These are phyloP conservation scores for Ceratocystiopsis minuta DNA, from an alignment of 2,329 filamentous ascomycete genomes.

Conservation along the genomic window DNA sequence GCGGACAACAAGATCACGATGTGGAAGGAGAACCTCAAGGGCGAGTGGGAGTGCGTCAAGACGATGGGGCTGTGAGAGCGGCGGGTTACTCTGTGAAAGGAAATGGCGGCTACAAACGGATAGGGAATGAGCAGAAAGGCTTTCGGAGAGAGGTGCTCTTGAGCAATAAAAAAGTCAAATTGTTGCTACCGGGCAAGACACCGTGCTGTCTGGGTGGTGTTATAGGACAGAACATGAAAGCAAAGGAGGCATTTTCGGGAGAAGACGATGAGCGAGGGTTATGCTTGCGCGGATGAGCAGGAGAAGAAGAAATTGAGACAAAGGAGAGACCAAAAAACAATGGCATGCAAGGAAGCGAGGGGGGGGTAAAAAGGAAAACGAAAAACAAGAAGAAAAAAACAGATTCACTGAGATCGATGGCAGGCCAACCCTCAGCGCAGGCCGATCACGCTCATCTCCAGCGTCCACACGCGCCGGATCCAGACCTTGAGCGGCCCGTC, in stretches of 20 bases:
- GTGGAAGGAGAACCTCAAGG: slow-evolving; percentile 96
- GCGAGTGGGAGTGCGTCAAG: slow-evolving; percentile 95
- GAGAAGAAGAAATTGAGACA: neutral
- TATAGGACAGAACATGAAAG: too few relatives aligned
- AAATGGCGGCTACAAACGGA: too few relatives aligned
- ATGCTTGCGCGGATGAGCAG: slow-evolving; percentile 39
- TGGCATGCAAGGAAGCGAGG: neutral
- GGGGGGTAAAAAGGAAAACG: neutral
- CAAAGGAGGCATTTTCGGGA: too few relatives aligned
- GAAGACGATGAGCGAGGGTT: neutral
- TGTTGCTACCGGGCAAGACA: too few relatives aligned
- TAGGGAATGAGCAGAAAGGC: too few relatives aligned
- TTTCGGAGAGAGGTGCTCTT: too few relatives aligned
- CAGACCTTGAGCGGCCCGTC: slow-evolving; percentile 90
- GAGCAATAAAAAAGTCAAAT: too few relatives aligned
- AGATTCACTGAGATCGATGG: too few relatives aligned
- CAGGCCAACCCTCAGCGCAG: slow-evolving; percentile 51
- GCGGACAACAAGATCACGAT: slow-evolving; percentile 92
- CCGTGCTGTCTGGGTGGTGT: too few relatives aligned
- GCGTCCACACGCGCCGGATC: slow-evolving; percentile 94
- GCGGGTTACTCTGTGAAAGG: too few relatives aligned
- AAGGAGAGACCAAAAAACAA: neutral
- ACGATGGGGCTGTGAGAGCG: slow-evolving; percentile 42
- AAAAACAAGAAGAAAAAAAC: neutral
- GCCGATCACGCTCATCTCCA: slow-evolving; percentile 94